Base-by-base conservation (phyloP, 768 basidiomycete species). In the Ramaria sp. region DNA sequence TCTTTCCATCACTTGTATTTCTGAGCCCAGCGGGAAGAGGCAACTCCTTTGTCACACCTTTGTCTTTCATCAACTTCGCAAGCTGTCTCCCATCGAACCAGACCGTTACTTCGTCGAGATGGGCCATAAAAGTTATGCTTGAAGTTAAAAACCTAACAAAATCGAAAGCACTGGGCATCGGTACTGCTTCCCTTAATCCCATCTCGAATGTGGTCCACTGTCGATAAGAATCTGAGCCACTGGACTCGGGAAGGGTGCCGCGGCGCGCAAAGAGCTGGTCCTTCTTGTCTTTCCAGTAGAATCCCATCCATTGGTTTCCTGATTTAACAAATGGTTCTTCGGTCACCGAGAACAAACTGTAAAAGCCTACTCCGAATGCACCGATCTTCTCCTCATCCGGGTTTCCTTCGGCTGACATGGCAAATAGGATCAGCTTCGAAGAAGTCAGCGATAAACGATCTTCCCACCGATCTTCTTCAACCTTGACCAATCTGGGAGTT, bases 341-440 rank as follows among this genome's bases (percentile, higher is more conserved):
- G 2, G 88, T 90, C 4, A 88, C 81, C 0, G 88, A 90, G 65
- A 91, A 90, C 27, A 90, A 66, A 61, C 85, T 86, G 64, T 90
- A 89, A 68, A 89, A 87, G 5, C 84, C 86, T n/a, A 89, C 88
- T 57, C 88, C 90, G 62, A 91, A 91, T n/a, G 92, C 91, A 13
- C 95, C 94, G 48, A 98, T 92, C 73, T 92, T 93, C 69, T 87
- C 83, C 68, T 94, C 90, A 62, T 93, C 88, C 0, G 93, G 93
- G 66, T 97, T 96, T 0, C 94, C 93, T 63, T 91, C 87, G 10
- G 93, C 94, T 83, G 62, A 19, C 41, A 33, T 9, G 45, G 43
- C 45, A 42, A 22, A 24, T 30, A 61, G n/a, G 17, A 52, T 54
- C 39, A 33, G 48, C 43, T 13, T 13, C 17, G 20, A 56, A 24